These are phyloP conservation scores for Stachybotrys chlorohalonatus DNA, from an alignment of 2,329 filamentous ascomycete genomes.

Conservation along the genomic window DNA sequence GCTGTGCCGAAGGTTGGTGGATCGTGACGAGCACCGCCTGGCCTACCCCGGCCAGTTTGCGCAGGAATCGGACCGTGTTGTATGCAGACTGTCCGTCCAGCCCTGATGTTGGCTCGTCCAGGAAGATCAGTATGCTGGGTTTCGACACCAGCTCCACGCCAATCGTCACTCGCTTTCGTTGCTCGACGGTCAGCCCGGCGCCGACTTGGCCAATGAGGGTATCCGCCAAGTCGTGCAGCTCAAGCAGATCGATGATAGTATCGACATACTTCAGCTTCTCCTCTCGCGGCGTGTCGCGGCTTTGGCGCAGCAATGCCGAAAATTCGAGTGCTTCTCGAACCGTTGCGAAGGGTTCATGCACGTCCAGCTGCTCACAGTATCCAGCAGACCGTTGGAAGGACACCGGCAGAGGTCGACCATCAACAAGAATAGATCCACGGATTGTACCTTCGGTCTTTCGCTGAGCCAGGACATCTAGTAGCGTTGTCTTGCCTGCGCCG, in stretches of 20 bases:
- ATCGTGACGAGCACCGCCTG: slow-evolving; percentile 59
- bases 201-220: slow-evolving; percentile 43
- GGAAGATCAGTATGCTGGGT: slow-evolving; percentile 43
- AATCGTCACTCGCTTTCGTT: slow-evolving; percentile 41
- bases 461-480: slow-evolving; percentile 74
- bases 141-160: slow-evolving; percentile 48
- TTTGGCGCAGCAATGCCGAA: slow-evolving; percentile 65
- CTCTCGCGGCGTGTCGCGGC: slow-evolving; percentile 48
- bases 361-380: slow-evolving; percentile 74
- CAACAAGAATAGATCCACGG: slow-evolving; percentile 64
- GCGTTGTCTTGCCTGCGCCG: slow-evolving; percentile 77
- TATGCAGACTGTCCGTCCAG: slow-evolving; percentile 57
- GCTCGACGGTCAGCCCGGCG: slow-evolving; percentile 32
- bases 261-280: slow-evolving; percentile 72
- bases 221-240: slow-evolving; percentile 37
- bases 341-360: slow-evolving; percentile 64
- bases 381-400: slow-evolving; percentile 74
- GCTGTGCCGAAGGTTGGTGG: slow-evolving; percentile 53
- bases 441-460: slow-evolving; percentile 73
- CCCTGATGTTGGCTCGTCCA: slow-evolving; percentile 49
- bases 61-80: slow-evolving; percentile 54
- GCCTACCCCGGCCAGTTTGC: slow-evolving; percentile 52
- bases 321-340: slow-evolving; percentile 71
- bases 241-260: slow-evolving; percentile 60
- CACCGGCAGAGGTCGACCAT: slow-evolving; percentile 60